Base-by-base conservation (phyloP, 1,139 yeast genomes). In the Entelexis paramagnoliae region DNA sequence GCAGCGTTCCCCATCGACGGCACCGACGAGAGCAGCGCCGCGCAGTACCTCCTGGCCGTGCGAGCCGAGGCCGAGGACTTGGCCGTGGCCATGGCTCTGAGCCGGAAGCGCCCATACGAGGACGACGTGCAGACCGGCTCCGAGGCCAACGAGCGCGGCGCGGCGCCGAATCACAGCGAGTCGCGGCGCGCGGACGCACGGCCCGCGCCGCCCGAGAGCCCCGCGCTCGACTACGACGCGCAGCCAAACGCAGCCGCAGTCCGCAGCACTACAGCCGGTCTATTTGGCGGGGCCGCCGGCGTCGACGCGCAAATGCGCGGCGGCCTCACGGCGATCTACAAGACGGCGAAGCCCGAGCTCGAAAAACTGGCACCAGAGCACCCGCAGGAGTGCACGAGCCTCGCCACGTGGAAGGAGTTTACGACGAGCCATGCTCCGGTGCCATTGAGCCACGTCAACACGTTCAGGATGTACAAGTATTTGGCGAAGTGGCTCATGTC, bases 1-100 rank as follows among this genome's bases (percentile, higher is more conserved):
- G 54, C 70, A 26, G 76, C 74, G 24, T 71, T 73, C 44, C 77
- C 76, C 0, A 54, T 68, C 5, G 51, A 51, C 7, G 34, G 30
- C 30, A 49, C 14, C 16, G 44, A 34, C 13, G 43, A 26, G 8
- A 32, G 35, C 19, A 39, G 32, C 13, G 54, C 45, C 20, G 20
- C 26, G 19, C 60, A 60, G 34, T 64, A 64, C 43, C 52, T 64
- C n/a, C 44, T 48, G 4, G 45, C 51, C 26, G 66, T 63, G 16
- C 52, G 60, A 30, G 42, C 46, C 26, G 66, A 64, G 49, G 65
- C 64, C 32, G 58, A 51, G 3, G 35, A 47, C 39, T 36, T 56
- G 16, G 50, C 42, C 11, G 36, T 47, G 7, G 39, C n/a, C 24
- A 7, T 3, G 24, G 45, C 45, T 16, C 34, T 41, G 34, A 28